Base-by-base conservation (phyloP, 176 grass and related monocot species). In the Pontederia paniculata region DNA sequence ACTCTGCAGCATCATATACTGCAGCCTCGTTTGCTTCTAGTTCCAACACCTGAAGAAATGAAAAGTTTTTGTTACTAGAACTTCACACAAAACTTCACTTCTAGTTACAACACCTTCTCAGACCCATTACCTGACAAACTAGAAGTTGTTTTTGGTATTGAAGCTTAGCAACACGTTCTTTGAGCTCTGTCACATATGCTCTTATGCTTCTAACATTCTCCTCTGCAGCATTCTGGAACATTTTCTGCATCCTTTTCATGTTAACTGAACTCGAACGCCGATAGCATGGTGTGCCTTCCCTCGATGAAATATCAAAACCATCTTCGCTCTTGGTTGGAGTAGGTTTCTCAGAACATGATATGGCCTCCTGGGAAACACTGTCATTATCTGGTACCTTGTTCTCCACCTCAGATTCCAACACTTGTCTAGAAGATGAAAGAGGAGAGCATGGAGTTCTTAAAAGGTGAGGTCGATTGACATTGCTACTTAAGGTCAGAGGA, bases 71-170 rank as follows among this genome's bases (percentile, higher is more conserved):
- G 1, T 37, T 6, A 37, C 3, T 37, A 5, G 28, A 3, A 6
- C 28, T 37, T n/a, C n/a, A n/a, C n/a, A n/a, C n/a, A n/a, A n/a
- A n/a, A n/a, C n/a, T n/a, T n/a, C n/a, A n/a, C n/a, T n/a, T n/a
- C n/a, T n/a, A n/a, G n/a, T n/a, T n/a, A n/a, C 7, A 37, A 37
- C 7, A 37, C 3, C 3, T 37, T 37, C 28, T 37, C 28, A 3
- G 28, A 37, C 3, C 28, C 7, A 6, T 2, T 37, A 91, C 93
- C 93, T 98, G 93, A 65, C 86, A 84, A 28, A 98, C 93, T 55
- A 98, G 79, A 15, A 98, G 77, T 28, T 98, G 93, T 68, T 98
- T 98, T 69, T 98, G 93, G 74, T 96, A 96, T 65, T 96, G 90
- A 76, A 96, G 90, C 58, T 96, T 96, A 4, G 90, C 90, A 20